A percentile compares a stretch with the other conserved stretches of the same genome.
These are phyloP conservation scores for Mercurialis annua DNA, from an alignment of 345 rosid species.

Conservation along the genomic window DNA sequence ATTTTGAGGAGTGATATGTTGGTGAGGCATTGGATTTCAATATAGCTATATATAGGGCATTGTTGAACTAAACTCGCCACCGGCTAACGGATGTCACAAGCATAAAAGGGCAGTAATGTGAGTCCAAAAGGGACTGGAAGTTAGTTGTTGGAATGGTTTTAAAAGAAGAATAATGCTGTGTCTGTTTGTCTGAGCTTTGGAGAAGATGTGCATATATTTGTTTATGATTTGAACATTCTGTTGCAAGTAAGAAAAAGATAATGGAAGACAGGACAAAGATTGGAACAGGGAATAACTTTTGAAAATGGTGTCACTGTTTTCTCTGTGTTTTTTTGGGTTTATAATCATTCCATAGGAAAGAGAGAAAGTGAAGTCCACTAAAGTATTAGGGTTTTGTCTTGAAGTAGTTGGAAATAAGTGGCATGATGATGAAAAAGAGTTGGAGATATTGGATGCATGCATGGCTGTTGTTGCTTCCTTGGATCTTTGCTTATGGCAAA, in stretches of 20 bases:
- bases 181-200: slow-evolving; percentile 23
- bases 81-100: slow-evolving; percentile 16
- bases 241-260: slow-evolving; percentile 8
- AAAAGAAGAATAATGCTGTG: slow-evolving; percentile 20
- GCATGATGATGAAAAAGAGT: slow-evolving; percentile 18
- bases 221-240: slow-evolving; percentile 22
- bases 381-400: slow-evolving; percentile 20
- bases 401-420: slow-evolving; percentile 29
- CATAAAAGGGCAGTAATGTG: slow-evolving; percentile 17
- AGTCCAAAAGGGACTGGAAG: slow-evolving; percentile 22
- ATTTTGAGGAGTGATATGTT: background rate
- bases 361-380: slow-evolving; percentile 23
- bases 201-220: slow-evolving; percentile 18
- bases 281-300: slow-evolving; percentile 23
- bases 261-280: slow-evolving; percentile 16
- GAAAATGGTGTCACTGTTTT: slow-evolving; percentile 16
- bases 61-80: too few species aligned
- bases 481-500: slow-evolving; percentile 12
- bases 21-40: slow-evolving; percentile 4
- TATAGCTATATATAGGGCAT: slow-evolving; percentile 24
- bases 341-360: slow-evolving; percentile 24
- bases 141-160: slow-evolving; percentile 30
- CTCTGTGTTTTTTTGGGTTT: background rate
- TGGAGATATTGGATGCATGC: slow-evolving; percentile 11
- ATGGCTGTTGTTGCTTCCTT: slow-evolving; percentile 9